Evolutionary conservation across 2,329 filamentous ascomycete genomes (phyloP).

Genomic region (Fusarium euwallaceae): DNA sequence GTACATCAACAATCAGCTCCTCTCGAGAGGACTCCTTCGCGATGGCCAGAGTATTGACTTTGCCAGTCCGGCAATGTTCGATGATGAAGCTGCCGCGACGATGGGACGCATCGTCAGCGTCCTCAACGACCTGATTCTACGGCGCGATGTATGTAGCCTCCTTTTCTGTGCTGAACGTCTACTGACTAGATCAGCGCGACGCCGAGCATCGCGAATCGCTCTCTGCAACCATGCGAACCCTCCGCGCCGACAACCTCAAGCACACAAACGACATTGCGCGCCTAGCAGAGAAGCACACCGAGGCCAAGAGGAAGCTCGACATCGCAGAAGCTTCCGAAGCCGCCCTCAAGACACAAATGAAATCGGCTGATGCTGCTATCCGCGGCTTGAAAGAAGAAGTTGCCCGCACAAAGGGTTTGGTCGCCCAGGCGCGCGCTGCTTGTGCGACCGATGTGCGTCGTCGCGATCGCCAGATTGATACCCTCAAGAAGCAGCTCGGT

Average conservation of each 20-base stretch:
- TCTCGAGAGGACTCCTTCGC: conserved; percentile 74
- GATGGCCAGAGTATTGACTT: conserved; percentile 87
- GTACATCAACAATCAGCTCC: conserved; percentile 80
- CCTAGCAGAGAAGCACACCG: conserved; percentile 65
- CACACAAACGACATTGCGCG: conserved; percentile 77
- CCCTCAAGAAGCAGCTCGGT: conserved; percentile 86
- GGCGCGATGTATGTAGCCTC: conserved; percentile 78
- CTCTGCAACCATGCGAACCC: conserved; percentile 79
- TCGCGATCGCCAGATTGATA: conserved; percentile 88
- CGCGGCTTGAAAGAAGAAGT: conserved; percentile 88
- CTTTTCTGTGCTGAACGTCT: neutral
- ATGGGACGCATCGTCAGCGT: conserved; percentile 92
- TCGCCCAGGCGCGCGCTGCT: conserved; percentile 85
- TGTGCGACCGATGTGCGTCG: conserved; percentile 94
- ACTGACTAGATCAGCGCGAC: conserved; percentile 74
- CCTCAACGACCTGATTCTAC: conserved; percentile 91
- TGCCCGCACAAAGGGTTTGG: conserved; percentile 79
- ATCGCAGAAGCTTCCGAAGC: conserved; percentile 78
- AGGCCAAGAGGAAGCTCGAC: conserved; percentile 68
- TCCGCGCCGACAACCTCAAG: conserved; percentile 81
- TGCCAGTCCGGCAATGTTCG: conserved; percentile 74
- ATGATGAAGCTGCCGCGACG: conserved; percentile 68
- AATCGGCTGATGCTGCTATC: conserved; percentile 79
- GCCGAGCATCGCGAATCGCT: conserved; percentile 89
- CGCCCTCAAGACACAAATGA: conserved; percentile 76